phyloP scores from a whole-genome alignment of 768 basidiomycete species.

The Agrocybe pediades region DNA sequence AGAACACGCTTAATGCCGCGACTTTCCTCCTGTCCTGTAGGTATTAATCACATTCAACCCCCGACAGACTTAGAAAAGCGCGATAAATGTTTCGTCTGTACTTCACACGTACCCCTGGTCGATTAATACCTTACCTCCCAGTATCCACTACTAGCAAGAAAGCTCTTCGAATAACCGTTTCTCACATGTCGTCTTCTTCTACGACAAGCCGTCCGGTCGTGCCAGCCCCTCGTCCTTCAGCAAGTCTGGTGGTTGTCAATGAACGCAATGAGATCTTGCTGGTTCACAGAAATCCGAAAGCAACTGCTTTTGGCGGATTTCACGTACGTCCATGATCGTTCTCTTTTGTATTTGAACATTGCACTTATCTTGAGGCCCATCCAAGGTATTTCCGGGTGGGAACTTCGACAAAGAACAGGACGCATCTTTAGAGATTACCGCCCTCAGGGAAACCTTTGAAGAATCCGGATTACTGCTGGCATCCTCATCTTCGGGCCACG shows the following conservation, averaged over 20 bases:
- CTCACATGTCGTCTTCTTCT: conserved; percentile 13
- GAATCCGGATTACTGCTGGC: conserved; percentile 71
- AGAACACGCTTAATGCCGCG: neutral
- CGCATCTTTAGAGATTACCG: conserved; percentile 55
- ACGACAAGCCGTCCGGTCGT: neutral
- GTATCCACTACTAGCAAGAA: neutral
- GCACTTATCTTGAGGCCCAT: neutral
- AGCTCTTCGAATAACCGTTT: neutral
- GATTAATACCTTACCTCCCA: too few relatives aligned
- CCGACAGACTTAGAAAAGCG: neutral
- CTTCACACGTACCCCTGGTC: too few relatives aligned
- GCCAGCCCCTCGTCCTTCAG: conserved; percentile 56
- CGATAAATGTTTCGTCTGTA: neutral
- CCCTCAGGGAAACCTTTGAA: conserved; percentile 78
- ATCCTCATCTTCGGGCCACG: conserved; percentile 28
- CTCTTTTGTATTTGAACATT: neutral
- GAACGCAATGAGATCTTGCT: conserved; percentile 66
- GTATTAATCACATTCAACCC: neutral
- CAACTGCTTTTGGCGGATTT: conserved; percentile 64
- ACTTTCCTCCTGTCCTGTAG: neutral
- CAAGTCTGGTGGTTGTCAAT: conserved; percentile 69
- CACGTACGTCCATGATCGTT: conserved; percentile 47
- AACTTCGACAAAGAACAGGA: conserved; percentile 67
- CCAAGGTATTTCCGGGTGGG: conserved; percentile 77
- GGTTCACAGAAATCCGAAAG: conserved; percentile 68